Percentiles rank a stretch among this genome's conserved stretches.
These are phyloP conservation scores for Kwoniella shandongensis DNA, from an alignment of 768 basidiomycete species.

Conservation along the genomic window DNA sequence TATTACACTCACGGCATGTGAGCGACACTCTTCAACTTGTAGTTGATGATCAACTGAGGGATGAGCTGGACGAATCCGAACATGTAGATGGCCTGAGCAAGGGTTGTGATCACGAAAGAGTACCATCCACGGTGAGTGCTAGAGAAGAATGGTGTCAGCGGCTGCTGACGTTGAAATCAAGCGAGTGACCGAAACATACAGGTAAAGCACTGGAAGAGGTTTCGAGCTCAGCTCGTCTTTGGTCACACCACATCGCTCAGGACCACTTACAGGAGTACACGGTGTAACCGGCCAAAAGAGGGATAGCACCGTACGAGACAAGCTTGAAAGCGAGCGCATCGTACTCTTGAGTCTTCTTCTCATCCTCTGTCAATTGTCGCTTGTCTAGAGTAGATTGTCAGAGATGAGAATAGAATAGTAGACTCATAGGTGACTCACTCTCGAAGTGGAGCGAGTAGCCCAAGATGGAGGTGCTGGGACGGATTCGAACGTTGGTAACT, in stretches of 20 bases:
- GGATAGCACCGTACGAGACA: constrained; percentile 85
- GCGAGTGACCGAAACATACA: constrained; percentile 12
- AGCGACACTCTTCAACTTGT: constrained; percentile 91
- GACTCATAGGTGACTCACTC: constrained; percentile 58
- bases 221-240: too few relatives aligned
- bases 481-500: constrained; percentile 80
- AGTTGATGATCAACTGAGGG: constrained; percentile 75
- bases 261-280: constrained; percentile 51
- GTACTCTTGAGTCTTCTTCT: constrained; percentile 96
- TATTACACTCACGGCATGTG: constrained; percentile 77
- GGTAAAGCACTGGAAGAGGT: constrained; percentile 29
- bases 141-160: constrained; percentile 56
- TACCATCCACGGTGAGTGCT: constrained; percentile 93
- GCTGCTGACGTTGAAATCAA: not conserved
- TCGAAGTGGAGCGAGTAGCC: constrained; percentile 81
- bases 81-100: constrained; percentile 68
- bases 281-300: constrained; percentile 58
- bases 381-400: constrained; percentile 63
- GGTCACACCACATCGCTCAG: too few relatives aligned
- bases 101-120: constrained; percentile 87
- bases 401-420: not conserved
- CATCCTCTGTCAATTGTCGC: constrained; percentile 92
- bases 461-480: constrained; percentile 65
- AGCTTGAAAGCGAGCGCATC: constrained; percentile 92
- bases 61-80: constrained; percentile 88